These are phyloP conservation scores for Hypericum perforatum DNA, from an alignment of 345 rosid species.

Conservation along the genomic window DNA sequence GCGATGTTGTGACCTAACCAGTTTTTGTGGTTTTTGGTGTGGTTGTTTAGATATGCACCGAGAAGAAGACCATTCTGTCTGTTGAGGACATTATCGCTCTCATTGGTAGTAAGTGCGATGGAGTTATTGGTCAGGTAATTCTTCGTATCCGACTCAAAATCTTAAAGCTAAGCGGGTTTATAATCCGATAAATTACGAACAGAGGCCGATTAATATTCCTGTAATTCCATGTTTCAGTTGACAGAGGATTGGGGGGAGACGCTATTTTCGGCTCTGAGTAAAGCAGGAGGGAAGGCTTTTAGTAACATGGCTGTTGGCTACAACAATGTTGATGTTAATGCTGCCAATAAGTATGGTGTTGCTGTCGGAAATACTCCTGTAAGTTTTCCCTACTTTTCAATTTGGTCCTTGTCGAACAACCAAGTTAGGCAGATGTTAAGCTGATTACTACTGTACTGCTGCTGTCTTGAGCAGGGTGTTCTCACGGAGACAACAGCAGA, in stretches of 20 bases:
- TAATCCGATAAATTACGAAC: too few relatives aligned
- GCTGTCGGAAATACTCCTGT: constrained; percentile 98
- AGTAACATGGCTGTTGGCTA: constrained; percentile 99
- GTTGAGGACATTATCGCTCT: constrained; percentile 81
- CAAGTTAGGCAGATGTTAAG: background rate
- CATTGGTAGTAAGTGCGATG: constrained; percentile 84
- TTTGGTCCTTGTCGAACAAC: background rate
- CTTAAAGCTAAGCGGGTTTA: too few relatives aligned
- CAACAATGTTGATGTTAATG: constrained; percentile 90
- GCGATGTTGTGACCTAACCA: background rate
- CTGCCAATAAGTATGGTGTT: constrained; percentile 85
- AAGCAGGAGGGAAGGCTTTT: constrained; percentile 89
- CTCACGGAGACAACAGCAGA: constrained; percentile 96
- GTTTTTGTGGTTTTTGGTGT: background rate
- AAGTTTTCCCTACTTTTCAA: constrained; percentile 14
- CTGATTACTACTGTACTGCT: constrained; percentile 7
- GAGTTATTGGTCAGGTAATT: constrained; percentile 88
- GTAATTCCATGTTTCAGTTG: constrained; percentile 53
- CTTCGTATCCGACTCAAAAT: too few relatives aligned
- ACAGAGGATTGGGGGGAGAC: constrained; percentile 98
- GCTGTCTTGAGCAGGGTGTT: constrained; percentile 52
- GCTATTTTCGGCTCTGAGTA: constrained; percentile 72
- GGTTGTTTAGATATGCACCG: constrained; percentile 58
- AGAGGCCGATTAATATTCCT: too few relatives aligned
- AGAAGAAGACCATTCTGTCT: constrained; percentile 88